A percentile compares a stretch with the other conserved stretches of the same genome.
Conservation (phyloP, 371 early-diverging fungal genomes). For the Lichtheimia corymbifera region DNA sequence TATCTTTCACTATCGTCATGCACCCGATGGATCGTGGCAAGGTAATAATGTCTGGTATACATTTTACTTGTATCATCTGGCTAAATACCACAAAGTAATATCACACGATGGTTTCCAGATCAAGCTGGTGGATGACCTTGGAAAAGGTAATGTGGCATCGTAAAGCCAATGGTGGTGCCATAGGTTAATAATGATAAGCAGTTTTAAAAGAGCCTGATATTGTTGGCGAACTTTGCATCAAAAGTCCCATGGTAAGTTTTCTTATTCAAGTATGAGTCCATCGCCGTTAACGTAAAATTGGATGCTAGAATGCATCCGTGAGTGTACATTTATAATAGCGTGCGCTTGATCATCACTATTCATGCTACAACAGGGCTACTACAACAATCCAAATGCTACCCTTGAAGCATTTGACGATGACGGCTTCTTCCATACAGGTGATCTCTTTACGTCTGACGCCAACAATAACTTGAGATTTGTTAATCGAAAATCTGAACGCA, state of each 20-base stretch:
- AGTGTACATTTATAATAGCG: neutral
- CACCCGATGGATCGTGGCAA: no score
- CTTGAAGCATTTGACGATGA: neutral
- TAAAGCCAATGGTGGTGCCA: neutral
- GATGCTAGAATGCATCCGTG: neutral
- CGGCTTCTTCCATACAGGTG: constrained; percentile 7
- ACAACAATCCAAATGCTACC: neutral
- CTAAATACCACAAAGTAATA: no score
- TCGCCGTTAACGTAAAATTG: no score
- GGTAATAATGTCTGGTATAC: no score
- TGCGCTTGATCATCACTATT: no score
- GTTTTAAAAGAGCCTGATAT: neutral
- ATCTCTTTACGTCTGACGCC: neutral
- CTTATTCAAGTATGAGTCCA: no score
- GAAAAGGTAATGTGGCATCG: constrained; percentile 1
- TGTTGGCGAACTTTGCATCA: neutral
- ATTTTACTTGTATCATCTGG: no score
- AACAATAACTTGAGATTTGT: neutral
- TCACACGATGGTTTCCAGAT: neutral
- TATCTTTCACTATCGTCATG: no score
- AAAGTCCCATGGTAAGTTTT: neutral
- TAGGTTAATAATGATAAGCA: neutral
- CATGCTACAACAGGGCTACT: neutral
- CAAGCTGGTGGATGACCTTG: neutral
- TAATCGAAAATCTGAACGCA: neutral